Base-by-base conservation (phyloP, 75 land plant genomes). In the Gnetum montanum region DNA sequence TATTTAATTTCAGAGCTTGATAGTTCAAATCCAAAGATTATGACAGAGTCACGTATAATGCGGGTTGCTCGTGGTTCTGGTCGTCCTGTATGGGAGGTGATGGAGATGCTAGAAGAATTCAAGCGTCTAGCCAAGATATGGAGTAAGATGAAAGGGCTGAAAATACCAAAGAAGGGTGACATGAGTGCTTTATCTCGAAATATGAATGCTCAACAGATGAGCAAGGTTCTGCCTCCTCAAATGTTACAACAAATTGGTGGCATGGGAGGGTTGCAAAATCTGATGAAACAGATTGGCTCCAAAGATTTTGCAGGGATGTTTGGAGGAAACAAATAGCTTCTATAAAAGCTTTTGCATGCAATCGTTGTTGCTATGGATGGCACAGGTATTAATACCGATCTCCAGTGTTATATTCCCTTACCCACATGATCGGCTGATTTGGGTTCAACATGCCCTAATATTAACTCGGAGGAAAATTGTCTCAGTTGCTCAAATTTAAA, bases 121-220 rank as follows among this genome's bases (percentile, higher is more conserved):
- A 88, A 93, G 64, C 72, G 96, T 19, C 76, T 89, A 57, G 98
- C 96, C 8, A 89, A 93, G 82, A 62, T 93, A 13, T 93, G 97
- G 98, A 70, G 96, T 65, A 82, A 93, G 76, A 93, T 93, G 98
- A 88, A 93, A 61, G 98, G 98, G 37, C 82, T 93, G 27, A 93
- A 93, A 73, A 84, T 93, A 19, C 96, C 98, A 24, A 93, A 89
- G 80, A 93, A 82, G 78, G 98, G 98, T 15, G 95, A 85, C 7
- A 93, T 93, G 98, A 93, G 95, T 56, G 90, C 95, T 3, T 57
- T 88, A 53, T 81, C 95, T 18, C 64, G 90, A 29, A 93, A 88
- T 60, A 82, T 89, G 96, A 93, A 93, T 67, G 98, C 84, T 30
- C 96, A 85, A 61, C 98, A 93, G 34, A 89, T 93, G 96, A 85